Evolutionary conservation across 148 eudicot genomes (phyloP), one percentile per base, ranked within the genome.

Genomic region (Rhododendron mucronatum): DNA sequence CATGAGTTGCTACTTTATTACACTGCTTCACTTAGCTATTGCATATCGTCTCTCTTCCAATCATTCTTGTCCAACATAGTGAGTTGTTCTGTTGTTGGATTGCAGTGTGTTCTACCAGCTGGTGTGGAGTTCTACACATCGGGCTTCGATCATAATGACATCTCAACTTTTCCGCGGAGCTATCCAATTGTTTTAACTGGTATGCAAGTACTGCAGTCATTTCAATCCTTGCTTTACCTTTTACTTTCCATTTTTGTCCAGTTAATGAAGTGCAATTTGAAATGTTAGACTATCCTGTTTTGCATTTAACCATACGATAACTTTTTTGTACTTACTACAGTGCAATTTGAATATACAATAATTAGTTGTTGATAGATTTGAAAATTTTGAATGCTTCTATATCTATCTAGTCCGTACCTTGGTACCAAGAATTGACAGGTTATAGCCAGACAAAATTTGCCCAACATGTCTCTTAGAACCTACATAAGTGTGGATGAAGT

Each of bases 171-270:
- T 92, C 99, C 99, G 10, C 93, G 96, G 87, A 93, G 91, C 86
- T 97, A 97, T 92, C 99, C 99, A 84, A 95, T 97, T 89, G 99
- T 97, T 78, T 91, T 97, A 85, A 97, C 99, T 44, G 98, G 98
- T 95, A 91, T 78, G 91, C 77, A 47, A 41, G 30, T 51, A n/a
- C 30, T 20, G 26, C 21, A 84, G 20, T 79, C 41, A 78, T 87
- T 12, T 75, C 48, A 53, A 47, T 7, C 20, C 18, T 45, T 83
- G 23, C 7, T 45, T 45, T 44, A 7, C 18, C 37, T 67, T 65
- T 83, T 65, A 65, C 69, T 59, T 28, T 69, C 26, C 80, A 16
- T 26, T 18, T 28, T 13, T 71, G 59, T 69, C 55, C 61, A 71
- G 18, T 59, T 59, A 7, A 33, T 55, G 35, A 67, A 67, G 74